A percentile compares a stretch with the other conserved stretches of the same genome.
phyloP scores from a whole-genome alignment of 139 green algal genomes.

The Coccomyxa sp. region DNA sequence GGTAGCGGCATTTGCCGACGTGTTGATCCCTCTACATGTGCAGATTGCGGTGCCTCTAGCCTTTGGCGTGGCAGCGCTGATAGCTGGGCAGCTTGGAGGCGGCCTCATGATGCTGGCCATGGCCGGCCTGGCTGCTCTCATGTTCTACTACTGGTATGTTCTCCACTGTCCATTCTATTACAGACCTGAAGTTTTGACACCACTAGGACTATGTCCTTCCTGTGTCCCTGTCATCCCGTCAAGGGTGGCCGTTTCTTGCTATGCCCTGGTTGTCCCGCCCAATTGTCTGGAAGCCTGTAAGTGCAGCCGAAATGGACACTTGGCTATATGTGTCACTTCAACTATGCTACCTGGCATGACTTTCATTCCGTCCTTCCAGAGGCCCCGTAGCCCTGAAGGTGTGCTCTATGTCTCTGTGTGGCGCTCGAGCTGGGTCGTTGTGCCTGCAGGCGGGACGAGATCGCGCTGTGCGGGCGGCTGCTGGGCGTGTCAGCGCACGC shows the following conservation, averaged over 20 bases:
- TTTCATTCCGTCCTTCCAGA: background rate
- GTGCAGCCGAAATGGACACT: background rate
- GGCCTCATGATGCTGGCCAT: constrained; percentile 20
- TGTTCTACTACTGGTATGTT: constrained; percentile 47
- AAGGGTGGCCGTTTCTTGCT: background rate
- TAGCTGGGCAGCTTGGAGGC: constrained; percentile 5
- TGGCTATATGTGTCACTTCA: background rate
- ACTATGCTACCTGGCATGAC: background rate
- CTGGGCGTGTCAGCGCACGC: constrained; percentile 37
- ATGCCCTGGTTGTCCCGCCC: background rate
- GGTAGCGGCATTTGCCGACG: background rate
- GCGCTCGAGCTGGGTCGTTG: background rate
- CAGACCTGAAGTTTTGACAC: background rate
- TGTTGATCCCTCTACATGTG: constrained; percentile 5
- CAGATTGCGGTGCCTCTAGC: constrained; percentile 31
- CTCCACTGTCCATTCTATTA: background rate
- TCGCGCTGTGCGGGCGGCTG: constrained; percentile 44
- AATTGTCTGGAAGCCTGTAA: background rate
- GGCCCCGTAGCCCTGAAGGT: too few relatives aligned
- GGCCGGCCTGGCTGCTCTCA: constrained; percentile 19
- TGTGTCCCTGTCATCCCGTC: background rate
- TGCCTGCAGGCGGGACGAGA: constrained; percentile 34
- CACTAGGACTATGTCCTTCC: background rate
- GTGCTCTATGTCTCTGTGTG: background rate
- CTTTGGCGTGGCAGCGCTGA: constrained; percentile 13